Conservation (phyloP, 2,329 filamentous ascomycete species). For the Penicillium brasilianum region DNA sequence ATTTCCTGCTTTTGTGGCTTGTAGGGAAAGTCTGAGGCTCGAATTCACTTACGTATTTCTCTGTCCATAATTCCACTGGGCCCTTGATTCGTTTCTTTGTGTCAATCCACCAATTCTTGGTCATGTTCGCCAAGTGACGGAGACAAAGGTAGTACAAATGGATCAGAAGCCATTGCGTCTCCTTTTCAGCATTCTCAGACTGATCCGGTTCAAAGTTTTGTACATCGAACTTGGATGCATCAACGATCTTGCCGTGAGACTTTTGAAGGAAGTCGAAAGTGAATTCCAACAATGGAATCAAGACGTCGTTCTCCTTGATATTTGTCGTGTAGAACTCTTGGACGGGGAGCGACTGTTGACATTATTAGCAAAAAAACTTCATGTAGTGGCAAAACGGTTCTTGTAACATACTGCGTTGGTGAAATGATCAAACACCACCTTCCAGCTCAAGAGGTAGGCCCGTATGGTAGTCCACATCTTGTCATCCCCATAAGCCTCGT, state of each 20-base stretch:
- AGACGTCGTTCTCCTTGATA: conserved; percentile 73
- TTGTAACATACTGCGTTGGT: conserved; percentile 61
- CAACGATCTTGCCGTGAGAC: conserved; percentile 71
- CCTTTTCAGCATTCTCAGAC: conserved; percentile 70
- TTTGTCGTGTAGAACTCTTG: conserved; percentile 79
- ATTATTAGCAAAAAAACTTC: conserved; percentile 32
- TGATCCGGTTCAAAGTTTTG: conserved; percentile 64
- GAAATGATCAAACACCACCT: conserved; percentile 86
- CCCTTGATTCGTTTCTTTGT: conserved; percentile 79
- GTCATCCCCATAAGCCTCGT: conserved; percentile 67
- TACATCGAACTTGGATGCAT: conserved; percentile 72
- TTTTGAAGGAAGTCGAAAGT: conserved; percentile 85
- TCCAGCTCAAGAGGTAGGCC: conserved; percentile 86
- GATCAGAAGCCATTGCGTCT: conserved; percentile 80
- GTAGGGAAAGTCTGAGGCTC: neutral
- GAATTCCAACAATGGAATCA: conserved; percentile 74
- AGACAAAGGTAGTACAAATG: conserved; percentile 86
- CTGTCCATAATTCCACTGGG: conserved; percentile 82
- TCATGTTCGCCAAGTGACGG: conserved; percentile 75
- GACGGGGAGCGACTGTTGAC: conserved; percentile 71
- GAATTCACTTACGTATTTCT: conserved; percentile 73
- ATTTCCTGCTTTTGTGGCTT: neutral
- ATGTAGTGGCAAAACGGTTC: neutral
- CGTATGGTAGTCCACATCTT: conserved; percentile 72
- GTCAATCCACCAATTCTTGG: conserved; percentile 83